Evolutionary conservation across 306 rosid genomes (phyloP).

Genomic region (Lathyrus sativus): DNA sequence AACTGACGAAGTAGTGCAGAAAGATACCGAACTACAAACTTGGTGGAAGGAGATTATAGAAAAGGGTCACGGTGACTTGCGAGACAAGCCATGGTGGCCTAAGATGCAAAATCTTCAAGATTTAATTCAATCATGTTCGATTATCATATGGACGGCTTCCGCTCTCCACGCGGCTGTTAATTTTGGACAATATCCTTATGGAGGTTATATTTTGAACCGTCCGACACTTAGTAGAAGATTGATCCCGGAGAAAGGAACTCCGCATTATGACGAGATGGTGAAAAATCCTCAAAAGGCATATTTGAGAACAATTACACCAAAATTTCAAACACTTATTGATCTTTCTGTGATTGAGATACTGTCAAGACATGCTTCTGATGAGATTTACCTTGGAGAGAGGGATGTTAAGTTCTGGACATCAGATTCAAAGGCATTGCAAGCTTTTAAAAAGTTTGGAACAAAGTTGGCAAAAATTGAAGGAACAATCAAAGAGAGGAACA

Average conservation of each 20-base stretch:
- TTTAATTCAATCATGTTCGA: not conserved
- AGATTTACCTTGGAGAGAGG: not conserved
- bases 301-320: slow-evolving; percentile 25
- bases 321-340: slow-evolving; percentile 2
- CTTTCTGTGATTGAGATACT: slow-evolving; percentile 11
- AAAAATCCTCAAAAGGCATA: slow-evolving; percentile 13
- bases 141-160: slow-evolving; percentile 19
- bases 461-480: slow-evolving; percentile 7
- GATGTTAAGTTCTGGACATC: slow-evolving; percentile 1
- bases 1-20: slow-evolving; percentile 42
- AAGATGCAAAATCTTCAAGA: slow-evolving; percentile 20
- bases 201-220: slow-evolving; percentile 8
- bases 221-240: slow-evolving; percentile 15
- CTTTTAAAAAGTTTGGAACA: slow-evolving; percentile 5
- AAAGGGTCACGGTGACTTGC: slow-evolving; percentile 61
- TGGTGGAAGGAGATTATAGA: slow-evolving; percentile 75
- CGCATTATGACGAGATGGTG: slow-evolving; percentile 1
- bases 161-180: slow-evolving; percentile 23
- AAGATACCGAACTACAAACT: slow-evolving; percentile 59
- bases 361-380: slow-evolving; percentile 24
- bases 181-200: slow-evolving; percentile 24
- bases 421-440: slow-evolving; percentile 6
- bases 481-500: slow-evolving; percentile 10
- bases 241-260: slow-evolving; percentile 10
- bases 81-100: slow-evolving; percentile 26